Evolutionary conservation across 129 eudicot species (phyloP).

Genomic region (Ambrosia trifida): DNA sequence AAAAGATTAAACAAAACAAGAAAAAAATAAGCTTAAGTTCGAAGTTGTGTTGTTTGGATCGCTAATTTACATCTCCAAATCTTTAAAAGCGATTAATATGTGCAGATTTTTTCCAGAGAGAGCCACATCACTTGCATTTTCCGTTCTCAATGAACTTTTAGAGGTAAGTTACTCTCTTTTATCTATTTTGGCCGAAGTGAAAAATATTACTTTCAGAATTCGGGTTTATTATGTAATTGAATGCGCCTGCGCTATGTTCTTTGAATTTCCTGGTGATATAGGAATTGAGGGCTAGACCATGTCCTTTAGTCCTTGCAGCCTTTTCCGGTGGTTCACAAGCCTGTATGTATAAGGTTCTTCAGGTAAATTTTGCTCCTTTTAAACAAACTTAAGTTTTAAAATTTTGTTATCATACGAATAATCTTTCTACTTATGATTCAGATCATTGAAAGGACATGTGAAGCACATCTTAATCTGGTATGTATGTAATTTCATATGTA

Average conservation of each 20-base stretch:
- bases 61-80: background rate
- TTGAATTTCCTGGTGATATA: conserved; percentile 25
- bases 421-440: conserved; percentile 34
- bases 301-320: conserved; percentile 71
- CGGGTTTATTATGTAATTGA: background rate
- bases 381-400: background rate
- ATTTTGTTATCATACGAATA: background rate
- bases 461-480: conserved; percentile 79
- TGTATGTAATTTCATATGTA: conserved; percentile 3
- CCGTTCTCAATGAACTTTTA: conserved; percentile 70
- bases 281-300: conserved; percentile 67
- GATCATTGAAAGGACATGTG: conserved; percentile 81
- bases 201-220: background rate
- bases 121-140: conserved; percentile 81
- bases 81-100: conserved; percentile 1
- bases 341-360: conserved; percentile 87
- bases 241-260: background rate
- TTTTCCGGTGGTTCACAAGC: conserved; percentile 90
- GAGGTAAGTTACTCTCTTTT: conserved; percentile 50
- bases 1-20: background rate
- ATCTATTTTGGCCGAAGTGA: background rate
- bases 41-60: background rate
- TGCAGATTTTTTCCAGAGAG: conserved; percentile 80
- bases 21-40: background rate
- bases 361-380: conserved; percentile 48